Evolutionary conservation across 78 protist species (phyloP), one percentile per base, ranked within the genome.

Genomic region (Dictyostelium brefeldianum): DNA sequence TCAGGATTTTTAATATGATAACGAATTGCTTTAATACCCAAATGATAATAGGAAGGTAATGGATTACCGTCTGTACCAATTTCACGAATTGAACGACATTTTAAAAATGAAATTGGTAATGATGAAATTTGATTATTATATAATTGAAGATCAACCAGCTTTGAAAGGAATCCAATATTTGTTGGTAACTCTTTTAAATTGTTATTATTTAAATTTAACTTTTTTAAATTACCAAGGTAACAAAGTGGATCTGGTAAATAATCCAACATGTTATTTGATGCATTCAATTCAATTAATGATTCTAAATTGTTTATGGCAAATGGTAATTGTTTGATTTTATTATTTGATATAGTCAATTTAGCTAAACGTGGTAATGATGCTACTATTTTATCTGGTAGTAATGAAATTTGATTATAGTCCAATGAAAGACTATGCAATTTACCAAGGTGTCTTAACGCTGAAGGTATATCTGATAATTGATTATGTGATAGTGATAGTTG

Each of bases 21-120:
- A 8, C 92, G 27, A n/a, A 87, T 87, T 27, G 92, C 92, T 77
- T 77, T 74, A 5, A 87, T 46, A 27, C 92, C 92, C 7, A 87
- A 51, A 64, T 87, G 92, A 48, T 77, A 87, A 47, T 59, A 77
- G 0, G 92, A 87, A 9, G 92, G 92, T 31, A 87, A 64, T 43
- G 92, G 92, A 64, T 87, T 87, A 20, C 92, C 92, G 36, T 87
- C 92, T 0, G 79, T 70, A 15, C 92, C 92, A 59, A 87, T 64
- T 3, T 87, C 83, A 50, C 83, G 57, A 18, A 87, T 77, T 20
- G 82, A 57, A 15, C 92, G 48, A 77, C 92, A 87, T 50, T 87
- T 87, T 74, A 87, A 47, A 69, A 87, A 87, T 31, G 79, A 62
- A 7, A 51, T 56, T n/a, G 92, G 92, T 12, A 87, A 62, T 11